Percentiles rank a stretch among this genome's conserved stretches.
Conservation (phyloP, 139 green algal species). For the Auxenochlorella pyrenoidosa region DNA sequence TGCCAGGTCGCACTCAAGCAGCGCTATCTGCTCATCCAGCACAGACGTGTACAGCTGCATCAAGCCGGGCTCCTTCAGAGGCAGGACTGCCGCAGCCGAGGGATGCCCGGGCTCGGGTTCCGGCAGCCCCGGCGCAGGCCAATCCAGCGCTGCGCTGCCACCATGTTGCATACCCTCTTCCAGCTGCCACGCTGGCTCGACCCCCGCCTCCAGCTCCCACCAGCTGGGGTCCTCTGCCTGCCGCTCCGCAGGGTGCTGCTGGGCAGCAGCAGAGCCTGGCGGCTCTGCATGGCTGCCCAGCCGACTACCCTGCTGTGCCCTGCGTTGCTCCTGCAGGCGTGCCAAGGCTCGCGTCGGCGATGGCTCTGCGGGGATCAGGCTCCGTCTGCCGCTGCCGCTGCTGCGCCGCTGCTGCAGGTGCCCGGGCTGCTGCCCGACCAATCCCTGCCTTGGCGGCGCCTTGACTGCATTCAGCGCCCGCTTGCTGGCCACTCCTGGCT, state of each 20-base stretch:
- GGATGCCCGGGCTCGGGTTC: not conserved
- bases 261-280: not conserved
- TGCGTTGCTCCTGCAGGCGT: constrained; percentile 28
- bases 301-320: constrained; percentile 14
- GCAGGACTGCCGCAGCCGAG: not conserved
- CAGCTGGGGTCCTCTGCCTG: not conserved
- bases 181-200: not conserved
- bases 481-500: not conserved
- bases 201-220: too few relatives aligned
- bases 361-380: constrained; percentile 4
- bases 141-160: not conserved
- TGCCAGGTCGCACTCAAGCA: constrained; percentile 30
- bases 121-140: not conserved
- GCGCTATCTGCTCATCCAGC: constrained; percentile 42
- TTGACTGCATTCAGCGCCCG: not conserved
- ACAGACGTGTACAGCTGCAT: constrained; percentile 13
- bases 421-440: not conserved
- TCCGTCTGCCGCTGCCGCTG: not conserved
- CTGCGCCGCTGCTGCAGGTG: not conserved
- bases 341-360: constrained; percentile 3
- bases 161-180: not conserved
- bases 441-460: not conserved
- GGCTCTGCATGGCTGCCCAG: not conserved
- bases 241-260: not conserved
- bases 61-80: not conserved